Evolutionary conservation across 2,329 filamentous ascomycete species (phyloP), one percentile per base, ranked within the genome.

Genomic region (Myotisia sp.): DNA sequence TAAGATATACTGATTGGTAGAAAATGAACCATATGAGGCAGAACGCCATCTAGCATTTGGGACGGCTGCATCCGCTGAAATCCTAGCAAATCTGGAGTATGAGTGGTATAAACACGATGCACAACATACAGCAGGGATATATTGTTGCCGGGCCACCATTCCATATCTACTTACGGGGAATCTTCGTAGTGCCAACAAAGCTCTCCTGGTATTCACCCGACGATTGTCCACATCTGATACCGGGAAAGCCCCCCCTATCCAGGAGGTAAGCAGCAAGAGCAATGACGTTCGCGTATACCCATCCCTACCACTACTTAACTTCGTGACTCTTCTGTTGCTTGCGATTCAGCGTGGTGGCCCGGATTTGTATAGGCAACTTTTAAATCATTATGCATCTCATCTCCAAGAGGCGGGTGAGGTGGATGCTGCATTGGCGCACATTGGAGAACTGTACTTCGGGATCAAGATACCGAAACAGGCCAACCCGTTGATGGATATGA

Each of bases 401-500:
- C 70, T 95, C 39, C 76, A 76, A 48, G 87, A 95, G 47, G 66
- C 75, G 1, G 73, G 72, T 4, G 67, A 69, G 8, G 95, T 87
- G 87, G 73, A 76, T 21, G 85, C 84, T 52, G 70, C 83, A 16
- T 63, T 98, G 40, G 79, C 85, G 47, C 76, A 83, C 56, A 77
- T 98, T 48, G 87, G 80, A 31, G 87, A 98, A 63, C 86, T 93
- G 74, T 98, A 95, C 65, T 98, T 98, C 61, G 76, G 76, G 22
- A 92, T 98, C 54, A 73, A 76, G 62, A 78, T 85, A 52, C 87
- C 86, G 29, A 71, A 79, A 49, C 84, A 93, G 63, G 80, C 78
- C 43, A 95, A 95, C 56, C 86, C 86, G 3, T 65, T 98, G 56
- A 74, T 95, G 59, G 90, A 98, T 54, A 95, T 98, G 86, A 92